Evolutionary conservation across 352 stramenopile genomes (phyloP), one percentile per base, ranked within the genome.

Genomic region (Phytophthora uliginosa): DNA sequence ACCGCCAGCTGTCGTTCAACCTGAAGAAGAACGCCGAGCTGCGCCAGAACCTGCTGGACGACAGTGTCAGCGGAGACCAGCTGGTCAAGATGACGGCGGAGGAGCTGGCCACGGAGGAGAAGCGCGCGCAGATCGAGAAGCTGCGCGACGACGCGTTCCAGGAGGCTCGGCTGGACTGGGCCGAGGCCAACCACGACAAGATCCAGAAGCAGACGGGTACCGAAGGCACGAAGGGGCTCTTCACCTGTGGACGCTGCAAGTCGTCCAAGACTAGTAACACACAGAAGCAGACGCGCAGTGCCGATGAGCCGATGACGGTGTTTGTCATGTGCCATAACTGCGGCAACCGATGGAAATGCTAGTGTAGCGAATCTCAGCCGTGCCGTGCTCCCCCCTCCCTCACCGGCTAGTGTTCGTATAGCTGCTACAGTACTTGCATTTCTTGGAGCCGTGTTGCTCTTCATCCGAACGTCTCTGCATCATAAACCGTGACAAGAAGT

Each of bases 271-370:
- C 96, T 33, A 98, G 92, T 66, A 98, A 98, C 85, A 98, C 94
- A 70, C 95, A 99, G 83, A 99, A 99, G 76, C 97, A 99, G 84
- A 99, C 97, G 34, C 93, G 97, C 71, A 98, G 93, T 87, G 97
- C 97, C 24, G 97, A 99, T 96, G 97, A 99, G 76, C 97, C 97
- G 8, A 99, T 99, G 97, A 99, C 97, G 20, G 95, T 99, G 13
- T 99, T 99, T 83, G 94, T 99, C 47, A 86, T 98, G 65, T 99
- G 97, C 83, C 84, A 98, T 87, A 98, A 99, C 78, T 99, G 97
- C 78, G 96, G 95, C 66, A 99, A 99, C 66, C 87, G 96, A 82
- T 99, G 95, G 95, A 97, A 96, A 83, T 96, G 89, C 84, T 96
- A 93, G 80, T 71, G 74, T 76, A 72, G 74, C 63, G 67, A 79